Conservation (phyloP, 495 filamentous ascomycete species). For the Xeromyces bisporus region DNA sequence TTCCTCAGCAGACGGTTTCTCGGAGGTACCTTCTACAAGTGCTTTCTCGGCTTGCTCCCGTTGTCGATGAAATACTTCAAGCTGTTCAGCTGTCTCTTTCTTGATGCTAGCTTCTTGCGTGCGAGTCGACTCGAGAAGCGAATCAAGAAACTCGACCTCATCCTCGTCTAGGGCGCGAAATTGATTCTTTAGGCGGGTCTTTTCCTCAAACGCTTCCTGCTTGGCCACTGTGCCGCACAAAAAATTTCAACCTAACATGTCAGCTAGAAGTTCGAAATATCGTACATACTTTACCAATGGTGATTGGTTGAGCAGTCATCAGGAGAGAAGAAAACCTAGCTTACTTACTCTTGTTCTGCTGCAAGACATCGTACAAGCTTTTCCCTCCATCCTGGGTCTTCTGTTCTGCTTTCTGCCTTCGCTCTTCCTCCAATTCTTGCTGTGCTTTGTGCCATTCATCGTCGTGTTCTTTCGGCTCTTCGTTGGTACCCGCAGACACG, state of each 20-base stretch:
- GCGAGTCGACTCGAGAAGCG: conserved; percentile 48
- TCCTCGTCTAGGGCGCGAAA: conserved; percentile 88
- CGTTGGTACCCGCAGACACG: conserved; percentile 67
- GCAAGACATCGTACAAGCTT: conserved; percentile 70
- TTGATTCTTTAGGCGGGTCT: conserved; percentile 72
- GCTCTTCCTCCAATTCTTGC: conserved; percentile 54
- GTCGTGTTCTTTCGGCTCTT: conserved; percentile 40
- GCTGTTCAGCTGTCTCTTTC: conserved; percentile 55
- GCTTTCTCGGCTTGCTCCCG: conserved; percentile 49
- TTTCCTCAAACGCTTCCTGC: conserved; percentile 92
- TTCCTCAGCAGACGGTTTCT: conserved; percentile 22
- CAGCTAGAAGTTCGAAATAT: conserved; percentile 15
- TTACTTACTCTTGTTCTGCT: conserved; percentile 80
- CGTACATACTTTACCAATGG: not conserved
- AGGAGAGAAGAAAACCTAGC: conserved; percentile 1
- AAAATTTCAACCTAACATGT: conserved; percentile 35
- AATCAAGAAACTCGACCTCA: conserved; percentile 82
- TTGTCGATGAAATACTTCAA: conserved; percentile 51
- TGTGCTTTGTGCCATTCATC: conserved; percentile 68
- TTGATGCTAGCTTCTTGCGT: conserved; percentile 57
- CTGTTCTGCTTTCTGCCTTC: conserved; percentile 40
- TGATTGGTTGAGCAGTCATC: not conserved
- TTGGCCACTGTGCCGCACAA: conserved; percentile 51
- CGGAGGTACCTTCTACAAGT: conserved; percentile 20
- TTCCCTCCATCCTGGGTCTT: conserved; percentile 43